Percentiles rank a stretch among this genome's conserved stretches.
phyloP scores from a whole-genome alignment of 345 rosid species.

The Raphanus raphanistrum region DNA sequence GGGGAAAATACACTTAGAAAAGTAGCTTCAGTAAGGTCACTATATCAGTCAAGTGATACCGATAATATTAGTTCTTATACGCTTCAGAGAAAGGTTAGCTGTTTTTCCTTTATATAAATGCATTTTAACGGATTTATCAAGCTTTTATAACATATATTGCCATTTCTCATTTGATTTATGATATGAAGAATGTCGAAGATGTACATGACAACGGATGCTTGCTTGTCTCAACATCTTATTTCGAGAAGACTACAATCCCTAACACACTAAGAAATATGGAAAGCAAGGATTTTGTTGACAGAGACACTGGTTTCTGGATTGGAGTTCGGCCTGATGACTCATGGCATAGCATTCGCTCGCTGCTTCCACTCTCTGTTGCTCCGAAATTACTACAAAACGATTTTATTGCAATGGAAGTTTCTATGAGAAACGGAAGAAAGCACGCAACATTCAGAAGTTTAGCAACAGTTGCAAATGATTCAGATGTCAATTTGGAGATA shows the following conservation, averaged over 20 bases:
- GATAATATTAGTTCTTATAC: conserved; percentile 59
- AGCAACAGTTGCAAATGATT: conserved; percentile 79
- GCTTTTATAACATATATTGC: conserved; percentile 9
- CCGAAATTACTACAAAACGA: conserved; percentile 66
- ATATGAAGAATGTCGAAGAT: conserved; percentile 52
- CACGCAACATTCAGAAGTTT: conserved; percentile 88
- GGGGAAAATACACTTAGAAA: conserved; percentile 62
- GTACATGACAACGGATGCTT: conserved; percentile 60
- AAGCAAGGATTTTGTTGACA: conserved; percentile 43
- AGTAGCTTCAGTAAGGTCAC: conserved; percentile 73
- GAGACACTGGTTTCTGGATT: conserved; percentile 92
- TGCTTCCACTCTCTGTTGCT: conserved; percentile 78
- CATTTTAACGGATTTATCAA: conserved; percentile 4
- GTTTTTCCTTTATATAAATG: conserved; percentile 17
- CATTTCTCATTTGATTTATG: conserved; percentile 41
- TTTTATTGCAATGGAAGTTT: conserved; percentile 81
- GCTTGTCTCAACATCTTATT: conserved; percentile 68
- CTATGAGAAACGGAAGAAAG: conserved; percentile 90
- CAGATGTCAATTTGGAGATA: conserved; percentile 75
- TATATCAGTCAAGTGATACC: conserved; percentile 55
- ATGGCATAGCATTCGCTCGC: conserved; percentile 85
- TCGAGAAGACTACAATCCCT: conserved; percentile 64
- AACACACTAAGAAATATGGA: conserved; percentile 55
- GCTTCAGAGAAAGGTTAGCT: conserved; percentile 71
- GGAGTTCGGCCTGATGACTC: conserved; percentile 56